These are phyloP conservation scores for Lepidopterella palustris DNA, from an alignment of 495 filamentous ascomycete species.

Conservation along the genomic window DNA sequence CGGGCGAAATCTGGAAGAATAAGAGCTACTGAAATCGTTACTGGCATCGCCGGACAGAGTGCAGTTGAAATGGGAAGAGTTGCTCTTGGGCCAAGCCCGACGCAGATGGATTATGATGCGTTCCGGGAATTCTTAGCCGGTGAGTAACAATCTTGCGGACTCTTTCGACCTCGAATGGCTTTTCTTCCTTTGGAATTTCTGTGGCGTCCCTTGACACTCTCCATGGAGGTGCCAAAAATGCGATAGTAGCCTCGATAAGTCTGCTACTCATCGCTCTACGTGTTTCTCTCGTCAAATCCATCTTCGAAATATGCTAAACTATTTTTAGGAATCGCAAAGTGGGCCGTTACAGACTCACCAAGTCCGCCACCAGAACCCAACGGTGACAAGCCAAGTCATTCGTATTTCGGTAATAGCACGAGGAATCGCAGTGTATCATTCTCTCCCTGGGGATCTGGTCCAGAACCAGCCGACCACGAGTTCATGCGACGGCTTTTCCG, in stretches of 20 bases:
- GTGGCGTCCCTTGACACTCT: no score
- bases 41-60: constrained; percentile 42
- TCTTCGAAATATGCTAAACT: constrained; percentile 1
- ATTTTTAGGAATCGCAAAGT: constrained; percentile 59
- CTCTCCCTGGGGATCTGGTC: constrained; percentile 68
- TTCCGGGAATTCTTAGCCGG: constrained; percentile 87
- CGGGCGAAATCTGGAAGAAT: constrained; percentile 53
- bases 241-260: neutral
- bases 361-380: constrained; percentile 50
- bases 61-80: constrained; percentile 72
- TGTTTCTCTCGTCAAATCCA: neutral
- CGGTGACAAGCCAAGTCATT: constrained; percentile 45
- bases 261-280: neutral
- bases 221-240: no score
- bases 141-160: constrained; percentile 10
- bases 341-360: constrained; percentile 81
- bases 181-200: no score
- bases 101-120: constrained; percentile 91
- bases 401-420: constrained; percentile 52
- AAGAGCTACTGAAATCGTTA: constrained; percentile 45
- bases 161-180: no score
- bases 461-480: constrained; percentile 88
- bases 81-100: constrained; percentile 78
- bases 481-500: constrained; percentile 86
- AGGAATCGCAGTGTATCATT: constrained; percentile 44